These are phyloP conservation scores for Nepenthes alata DNA, from an alignment of 179 eudicot genomes.

Conservation along the genomic window DNA sequence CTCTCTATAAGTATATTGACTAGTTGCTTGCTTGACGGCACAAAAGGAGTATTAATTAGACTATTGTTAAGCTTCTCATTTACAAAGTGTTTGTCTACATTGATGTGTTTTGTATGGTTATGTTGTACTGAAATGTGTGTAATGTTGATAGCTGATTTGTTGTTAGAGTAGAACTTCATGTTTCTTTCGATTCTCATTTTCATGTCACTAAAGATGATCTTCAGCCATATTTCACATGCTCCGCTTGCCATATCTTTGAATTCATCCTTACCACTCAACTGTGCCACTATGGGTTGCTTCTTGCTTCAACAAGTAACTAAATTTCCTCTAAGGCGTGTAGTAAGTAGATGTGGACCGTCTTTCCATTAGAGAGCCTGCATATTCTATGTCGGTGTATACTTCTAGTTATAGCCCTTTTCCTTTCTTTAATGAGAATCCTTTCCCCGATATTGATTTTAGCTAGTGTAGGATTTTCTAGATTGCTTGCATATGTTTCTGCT, in stretches of 20 bases:
- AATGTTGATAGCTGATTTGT: background rate
- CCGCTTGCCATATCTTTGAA: background rate
- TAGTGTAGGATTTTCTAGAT: too few species aligned
- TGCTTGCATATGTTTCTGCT: too few species aligned
- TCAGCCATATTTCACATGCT: background rate
- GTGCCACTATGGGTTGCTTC: background rate
- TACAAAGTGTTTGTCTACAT: background rate
- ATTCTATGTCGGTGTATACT: background rate
- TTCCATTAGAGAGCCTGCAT: background rate
- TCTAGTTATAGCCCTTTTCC: background rate
- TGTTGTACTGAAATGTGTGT: background rate
- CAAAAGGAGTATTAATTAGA: background rate
- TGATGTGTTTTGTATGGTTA: background rate
- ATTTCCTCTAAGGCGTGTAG: background rate
- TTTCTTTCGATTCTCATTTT: background rate
- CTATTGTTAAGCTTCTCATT: background rate
- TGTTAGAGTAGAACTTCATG: background rate
- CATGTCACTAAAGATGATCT: background rate
- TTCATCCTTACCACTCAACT: slow-evolving; percentile 1
- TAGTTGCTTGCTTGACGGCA: background rate
- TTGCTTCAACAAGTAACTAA: background rate
- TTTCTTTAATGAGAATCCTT: background rate
- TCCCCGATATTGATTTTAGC: background rate
- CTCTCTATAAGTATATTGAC: background rate
- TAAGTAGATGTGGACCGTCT: slow-evolving; percentile 2